Conservation (phyloP, 306 rosid genomes). For the Cotoneaster glaucophyllus region DNA sequence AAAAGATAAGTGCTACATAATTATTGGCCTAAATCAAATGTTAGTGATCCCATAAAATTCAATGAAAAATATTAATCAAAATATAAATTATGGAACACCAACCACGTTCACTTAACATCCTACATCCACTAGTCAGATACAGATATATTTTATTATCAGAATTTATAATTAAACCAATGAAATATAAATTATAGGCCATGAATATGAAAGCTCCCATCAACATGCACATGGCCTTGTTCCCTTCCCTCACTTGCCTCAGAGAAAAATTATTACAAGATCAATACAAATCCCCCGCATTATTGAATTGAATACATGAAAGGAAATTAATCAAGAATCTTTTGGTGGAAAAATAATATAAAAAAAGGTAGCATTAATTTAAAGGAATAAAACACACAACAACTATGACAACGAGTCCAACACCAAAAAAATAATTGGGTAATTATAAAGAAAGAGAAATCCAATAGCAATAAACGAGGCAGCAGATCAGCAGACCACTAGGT, state of each 20-base stretch:
- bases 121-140: constrained; percentile 28
- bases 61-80: not conserved
- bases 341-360: constrained; percentile 3
- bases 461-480: constrained; percentile 57
- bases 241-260: constrained; percentile 27
- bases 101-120: constrained; percentile 34
- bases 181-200: constrained; percentile 41
- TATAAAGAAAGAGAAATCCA: constrained; percentile 21
- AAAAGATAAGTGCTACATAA: not conserved
- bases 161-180: constrained; percentile 23
- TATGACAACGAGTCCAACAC: constrained; percentile 51
- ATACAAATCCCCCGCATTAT: not conserved
- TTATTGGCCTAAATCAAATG: constrained; percentile 24
- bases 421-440: constrained; percentile 22
- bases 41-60: constrained; percentile 19
- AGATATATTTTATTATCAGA: constrained; percentile 31
- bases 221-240: constrained; percentile 92
- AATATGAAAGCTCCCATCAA: constrained; percentile 47
- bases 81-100: constrained; percentile 4
- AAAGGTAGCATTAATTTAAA: constrained; percentile 31
- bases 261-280: constrained; percentile 11
- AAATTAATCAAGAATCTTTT: constrained; percentile 38
- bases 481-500: constrained; percentile 21
- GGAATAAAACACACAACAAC: constrained; percentile 52
- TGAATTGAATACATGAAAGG: constrained; percentile 5